phyloP scores from a whole-genome alignment of 805 yeast species.

The Gaillardinia entomophila region DNA sequence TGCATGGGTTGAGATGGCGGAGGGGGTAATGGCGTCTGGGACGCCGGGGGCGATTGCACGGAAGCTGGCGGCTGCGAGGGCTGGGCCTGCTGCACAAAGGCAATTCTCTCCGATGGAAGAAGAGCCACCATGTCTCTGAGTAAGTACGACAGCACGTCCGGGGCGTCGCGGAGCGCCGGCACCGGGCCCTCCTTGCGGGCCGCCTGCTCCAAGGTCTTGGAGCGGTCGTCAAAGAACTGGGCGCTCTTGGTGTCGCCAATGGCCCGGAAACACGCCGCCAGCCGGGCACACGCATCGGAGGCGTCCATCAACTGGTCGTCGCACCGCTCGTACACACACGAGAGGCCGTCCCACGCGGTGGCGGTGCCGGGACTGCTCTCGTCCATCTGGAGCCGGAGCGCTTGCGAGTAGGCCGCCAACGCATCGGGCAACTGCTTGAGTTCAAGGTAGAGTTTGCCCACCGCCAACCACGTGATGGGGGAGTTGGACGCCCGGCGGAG shows the following conservation, averaged over 20 bases:
- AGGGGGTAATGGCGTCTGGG: slow-evolving; percentile 4
- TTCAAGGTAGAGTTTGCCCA: slow-evolving; percentile 55
- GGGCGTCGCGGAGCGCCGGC: slow-evolving; percentile 42
- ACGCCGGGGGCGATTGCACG: slow-evolving; percentile 4
- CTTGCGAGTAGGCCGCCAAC: slow-evolving; percentile 62
- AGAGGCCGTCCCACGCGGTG: slow-evolving; percentile 60
- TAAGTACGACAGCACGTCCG: slow-evolving; percentile 41
- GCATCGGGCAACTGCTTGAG: slow-evolving; percentile 62
- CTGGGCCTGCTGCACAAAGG: slow-evolving; percentile 16
- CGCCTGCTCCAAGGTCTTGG: slow-evolving; percentile 37
- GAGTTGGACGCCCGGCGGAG: slow-evolving; percentile 45
- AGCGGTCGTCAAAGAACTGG: slow-evolving; percentile 36
- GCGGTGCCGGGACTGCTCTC: slow-evolving; percentile 45
- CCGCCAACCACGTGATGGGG: slow-evolving; percentile 63
- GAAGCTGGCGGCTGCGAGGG: slow-evolving; percentile 1
- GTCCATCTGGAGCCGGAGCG: slow-evolving; percentile 46
- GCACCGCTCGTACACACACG: slow-evolving; percentile 59
- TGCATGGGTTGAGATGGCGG: slow-evolving; percentile 1
- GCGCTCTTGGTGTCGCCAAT: slow-evolving; percentile 42
- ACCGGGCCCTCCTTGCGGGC: slow-evolving; percentile 38
- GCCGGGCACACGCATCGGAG: slow-evolving; percentile 51
- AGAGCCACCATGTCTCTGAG: slow-evolving; percentile 39
- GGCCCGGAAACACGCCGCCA: slow-evolving; percentile 44
- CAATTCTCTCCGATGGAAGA: slow-evolving; percentile 36
- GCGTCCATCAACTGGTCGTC: slow-evolving; percentile 58